Percentiles rank a stretch among this genome's conserved stretches.
Conservation (phyloP, 2,329 filamentous ascomycete genomes). For the Colletotrichum lupini region DNA sequence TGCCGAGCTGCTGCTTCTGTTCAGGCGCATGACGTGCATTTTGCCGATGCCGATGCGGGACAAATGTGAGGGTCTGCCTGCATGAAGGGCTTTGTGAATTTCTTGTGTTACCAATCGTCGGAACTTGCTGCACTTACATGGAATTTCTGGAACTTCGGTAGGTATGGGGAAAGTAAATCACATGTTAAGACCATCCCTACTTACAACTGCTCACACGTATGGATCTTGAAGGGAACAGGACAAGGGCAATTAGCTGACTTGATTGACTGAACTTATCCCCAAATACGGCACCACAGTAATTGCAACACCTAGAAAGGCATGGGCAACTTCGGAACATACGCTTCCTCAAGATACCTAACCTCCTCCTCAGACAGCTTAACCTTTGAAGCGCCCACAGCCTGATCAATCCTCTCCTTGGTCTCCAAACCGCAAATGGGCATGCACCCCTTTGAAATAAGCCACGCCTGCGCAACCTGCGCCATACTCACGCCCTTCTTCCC, state of each 20-base stretch:
- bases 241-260: no score
- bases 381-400: conserved; percentile 2
- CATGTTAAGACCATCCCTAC: background rate
- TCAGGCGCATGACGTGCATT: background rate
- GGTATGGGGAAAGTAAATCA: background rate
- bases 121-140: background rate
- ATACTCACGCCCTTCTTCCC: conserved; percentile 14
- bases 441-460: conserved; percentile 25
- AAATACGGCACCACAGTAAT: background rate
- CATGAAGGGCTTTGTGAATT: background rate
- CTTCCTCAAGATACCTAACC: conserved; percentile 8
- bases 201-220: background rate
- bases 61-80: background rate
- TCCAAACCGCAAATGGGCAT: conserved; percentile 22
- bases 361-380: conserved; percentile 13
- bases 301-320: background rate
- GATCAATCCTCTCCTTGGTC: conserved; percentile 28
- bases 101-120: background rate
- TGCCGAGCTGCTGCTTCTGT: background rate
- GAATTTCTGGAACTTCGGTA: background rate
- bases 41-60: background rate
- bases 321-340: conserved; percentile 19
- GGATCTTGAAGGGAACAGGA: background rate
- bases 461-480: conserved; percentile 27
- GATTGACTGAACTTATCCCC: background rate